These are phyloP conservation scores for Wickerhamomyces sp. DNA, from an alignment of 1,139 yeast species.

Conservation along the genomic window DNA sequence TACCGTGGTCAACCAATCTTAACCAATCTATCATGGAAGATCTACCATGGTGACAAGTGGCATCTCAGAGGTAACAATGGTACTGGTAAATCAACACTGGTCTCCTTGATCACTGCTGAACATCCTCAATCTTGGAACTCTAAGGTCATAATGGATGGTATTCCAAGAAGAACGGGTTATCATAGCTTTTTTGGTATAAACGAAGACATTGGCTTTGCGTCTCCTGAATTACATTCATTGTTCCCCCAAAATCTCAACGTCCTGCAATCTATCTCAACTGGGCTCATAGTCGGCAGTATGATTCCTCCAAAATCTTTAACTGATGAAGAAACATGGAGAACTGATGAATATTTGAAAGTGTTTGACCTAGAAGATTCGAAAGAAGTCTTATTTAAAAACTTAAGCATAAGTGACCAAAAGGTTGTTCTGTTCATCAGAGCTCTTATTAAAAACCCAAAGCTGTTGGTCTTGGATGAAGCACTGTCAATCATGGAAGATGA, in stretches of 20 bases:
- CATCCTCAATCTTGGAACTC: constrained; percentile 96
- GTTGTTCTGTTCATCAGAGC: constrained; percentile 72
- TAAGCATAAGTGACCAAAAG: constrained; percentile 75
- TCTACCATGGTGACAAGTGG: constrained; percentile 76
- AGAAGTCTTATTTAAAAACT: constrained; percentile 42
- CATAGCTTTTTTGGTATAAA: constrained; percentile 77
- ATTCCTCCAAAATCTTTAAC: constrained; percentile 37
- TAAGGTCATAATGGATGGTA: constrained; percentile 59
- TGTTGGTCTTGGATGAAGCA: constrained; percentile 87
- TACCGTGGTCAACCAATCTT: constrained; percentile 63
- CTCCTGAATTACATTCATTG: constrained; percentile 89
- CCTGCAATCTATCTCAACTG: constrained; percentile 63
- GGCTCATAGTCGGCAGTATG: constrained; percentile 57
- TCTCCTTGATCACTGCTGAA: constrained; percentile 84
- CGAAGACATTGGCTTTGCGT: constrained; percentile 73
- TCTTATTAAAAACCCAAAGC: constrained; percentile 66
- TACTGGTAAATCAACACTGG: constrained; percentile 84
- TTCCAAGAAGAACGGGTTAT: constrained; percentile 69
- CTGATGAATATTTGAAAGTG: constrained; percentile 32
- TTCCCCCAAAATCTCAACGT: constrained; percentile 58
- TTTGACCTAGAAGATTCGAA: constrained; percentile 28
- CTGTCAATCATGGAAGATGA: constrained; percentile 83
- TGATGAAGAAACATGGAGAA: constrained; percentile 29
- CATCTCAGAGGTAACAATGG: constrained; percentile 89
- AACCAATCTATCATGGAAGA: constrained; percentile 58